Conservation (phyloP, 768 basidiomycete genomes). For the Termitomyces sp. region DNA sequence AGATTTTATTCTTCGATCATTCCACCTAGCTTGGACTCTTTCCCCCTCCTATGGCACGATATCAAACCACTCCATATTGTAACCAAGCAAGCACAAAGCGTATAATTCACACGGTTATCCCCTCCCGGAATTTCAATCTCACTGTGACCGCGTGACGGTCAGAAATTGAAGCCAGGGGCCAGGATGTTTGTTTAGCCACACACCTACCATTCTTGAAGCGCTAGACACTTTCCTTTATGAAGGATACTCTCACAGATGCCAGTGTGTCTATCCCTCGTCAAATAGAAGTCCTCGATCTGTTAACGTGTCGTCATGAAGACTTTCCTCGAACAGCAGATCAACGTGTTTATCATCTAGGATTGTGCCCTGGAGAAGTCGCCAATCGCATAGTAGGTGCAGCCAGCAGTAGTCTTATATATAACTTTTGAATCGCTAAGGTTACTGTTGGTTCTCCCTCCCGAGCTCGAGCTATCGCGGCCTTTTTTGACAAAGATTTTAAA, state of each 20-base stretch:
- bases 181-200: neutral
- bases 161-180: neutral
- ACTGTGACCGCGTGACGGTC: neutral
- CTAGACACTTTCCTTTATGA: slow-evolving; percentile 5
- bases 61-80: too few relatives aligned
- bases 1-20: too few relatives aligned
- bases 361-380: slow-evolving; percentile 72
- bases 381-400: slow-evolving; percentile 60
- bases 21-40: too few relatives aligned
- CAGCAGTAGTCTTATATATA: neutral
- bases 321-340: slow-evolving; percentile 70
- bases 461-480: slow-evolving; percentile 51
- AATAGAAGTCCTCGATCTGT: neutral
- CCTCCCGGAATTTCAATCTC: neutral
- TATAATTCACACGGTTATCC: neutral
- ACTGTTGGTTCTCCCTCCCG: slow-evolving; percentile 74
- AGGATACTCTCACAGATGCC: slow-evolving; percentile 53
- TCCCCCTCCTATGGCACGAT: too few relatives aligned
- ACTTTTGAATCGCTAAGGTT: slow-evolving; percentile 33
- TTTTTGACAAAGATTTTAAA: slow-evolving; percentile 53
- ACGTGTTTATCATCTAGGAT: slow-evolving; percentile 76
- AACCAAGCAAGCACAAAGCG: neutral
- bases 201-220: neutral
- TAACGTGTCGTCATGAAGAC: slow-evolving; percentile 35
- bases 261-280: slow-evolving; percentile 39